Conservation (phyloP, 2,329 filamentous ascomycete species). For the Aspergillus ibericus region DNA sequence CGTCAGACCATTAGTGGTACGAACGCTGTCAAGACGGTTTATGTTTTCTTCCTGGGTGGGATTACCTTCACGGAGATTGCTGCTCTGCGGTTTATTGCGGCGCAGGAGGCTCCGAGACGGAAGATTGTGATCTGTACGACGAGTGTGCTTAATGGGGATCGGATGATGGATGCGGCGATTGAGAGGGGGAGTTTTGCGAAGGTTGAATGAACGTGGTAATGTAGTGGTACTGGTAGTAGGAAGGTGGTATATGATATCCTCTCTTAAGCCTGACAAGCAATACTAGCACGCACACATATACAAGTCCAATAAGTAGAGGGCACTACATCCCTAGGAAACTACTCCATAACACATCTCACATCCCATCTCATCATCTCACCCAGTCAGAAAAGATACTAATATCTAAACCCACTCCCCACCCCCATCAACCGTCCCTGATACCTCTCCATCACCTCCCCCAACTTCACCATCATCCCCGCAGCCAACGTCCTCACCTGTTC, state of each 20-base stretch:
- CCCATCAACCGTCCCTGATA: slow-evolving; percentile 77
- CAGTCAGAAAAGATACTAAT: slow-evolving; percentile 27
- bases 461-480: slow-evolving; percentile 75
- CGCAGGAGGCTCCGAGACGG: slow-evolving; percentile 75
- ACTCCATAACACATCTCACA: background rate
- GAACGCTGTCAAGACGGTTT: slow-evolving; percentile 76
- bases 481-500: slow-evolving; percentile 58
- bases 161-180: slow-evolving; percentile 81
- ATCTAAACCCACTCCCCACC: slow-evolving; percentile 54
- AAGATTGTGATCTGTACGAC: slow-evolving; percentile 92
- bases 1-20: slow-evolving; percentile 76
- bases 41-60: slow-evolving; percentile 97
- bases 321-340: background rate
- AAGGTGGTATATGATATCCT: background rate
- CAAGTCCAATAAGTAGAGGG: background rate
- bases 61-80: slow-evolving; percentile 96
- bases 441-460: slow-evolving; percentile 78
- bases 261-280: background rate
- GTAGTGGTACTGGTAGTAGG: background rate
- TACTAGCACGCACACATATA: too few species aligned
- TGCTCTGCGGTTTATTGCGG: slow-evolving; percentile 84
- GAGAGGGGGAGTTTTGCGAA: slow-evolving; percentile 65
- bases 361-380: background rate
- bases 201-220: slow-evolving; percentile 13
- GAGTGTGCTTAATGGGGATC: slow-evolving; percentile 83